These are phyloP conservation scores for Kwoniella bestiolae DNA, from an alignment of 768 basidiomycete species.

Conservation along the genomic window DNA sequence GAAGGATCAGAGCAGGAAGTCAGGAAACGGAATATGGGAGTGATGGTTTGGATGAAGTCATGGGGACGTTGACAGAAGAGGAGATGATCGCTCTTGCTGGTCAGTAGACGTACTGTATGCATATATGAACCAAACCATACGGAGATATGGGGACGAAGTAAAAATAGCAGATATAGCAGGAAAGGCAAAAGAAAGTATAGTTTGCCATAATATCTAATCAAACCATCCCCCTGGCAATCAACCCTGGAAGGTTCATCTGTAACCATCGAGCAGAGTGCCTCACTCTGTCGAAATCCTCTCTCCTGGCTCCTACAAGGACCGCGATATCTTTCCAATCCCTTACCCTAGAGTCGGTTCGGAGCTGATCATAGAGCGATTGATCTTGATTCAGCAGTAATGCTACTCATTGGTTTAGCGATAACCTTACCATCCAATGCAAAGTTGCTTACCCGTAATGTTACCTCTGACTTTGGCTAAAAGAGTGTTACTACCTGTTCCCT, in stretches of 20 bases:
- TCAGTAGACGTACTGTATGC: constrained; percentile 9
- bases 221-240: constrained; percentile 8
- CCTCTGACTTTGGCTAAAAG: background rate
- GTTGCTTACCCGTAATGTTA: background rate
- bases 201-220: background rate
- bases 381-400: constrained; percentile 19
- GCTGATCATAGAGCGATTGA: constrained; percentile 11
- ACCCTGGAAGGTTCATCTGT: constrained; percentile 23
- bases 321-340: constrained; percentile 38
- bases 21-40: constrained; percentile 47
- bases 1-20: constrained; percentile 4
- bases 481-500: background rate
- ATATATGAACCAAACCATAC: background rate
- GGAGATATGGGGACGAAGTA: background rate
- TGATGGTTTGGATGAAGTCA: constrained; percentile 40
- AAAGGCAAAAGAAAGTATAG: too few relatives aligned
- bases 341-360: background rate
- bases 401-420: background rate
- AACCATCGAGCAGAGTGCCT: constrained; percentile 31
- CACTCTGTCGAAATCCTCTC: constrained; percentile 36
- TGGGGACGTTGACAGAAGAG: constrained; percentile 52
- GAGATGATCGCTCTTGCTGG: constrained; percentile 36
- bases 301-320: constrained; percentile 20
- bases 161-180: too few relatives aligned
- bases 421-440: too few relatives aligned